phyloP scores from a whole-genome alignment of 108 stramenopile genomes.

The Cyclotella kingstonii region DNA sequence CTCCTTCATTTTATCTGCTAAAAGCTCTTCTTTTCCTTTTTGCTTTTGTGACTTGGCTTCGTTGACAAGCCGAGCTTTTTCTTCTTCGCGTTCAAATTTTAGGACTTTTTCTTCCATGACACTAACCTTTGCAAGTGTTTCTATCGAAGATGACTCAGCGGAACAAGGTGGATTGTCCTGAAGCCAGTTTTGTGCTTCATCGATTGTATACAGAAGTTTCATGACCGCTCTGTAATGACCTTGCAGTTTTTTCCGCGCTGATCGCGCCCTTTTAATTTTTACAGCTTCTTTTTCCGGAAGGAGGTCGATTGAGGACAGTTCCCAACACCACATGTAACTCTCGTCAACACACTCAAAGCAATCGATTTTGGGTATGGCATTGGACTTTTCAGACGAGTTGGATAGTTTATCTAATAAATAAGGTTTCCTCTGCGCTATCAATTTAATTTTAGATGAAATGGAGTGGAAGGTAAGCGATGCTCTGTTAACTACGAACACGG shows the following conservation, averaged over 20 bases:
- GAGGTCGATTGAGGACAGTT: slow-evolving; percentile 62
- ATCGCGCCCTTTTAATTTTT: slow-evolving; percentile 62
- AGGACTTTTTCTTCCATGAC: slow-evolving; percentile 77
- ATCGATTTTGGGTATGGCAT: slow-evolving; percentile 22
- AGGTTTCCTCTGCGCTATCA: slow-evolving; percentile 61
- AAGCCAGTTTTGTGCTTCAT: slow-evolving; percentile 41
- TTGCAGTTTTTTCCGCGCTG: slow-evolving; percentile 57
- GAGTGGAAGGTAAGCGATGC: slow-evolving; percentile 40
- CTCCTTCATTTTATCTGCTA: slow-evolving; percentile 40
- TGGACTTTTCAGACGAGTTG: slow-evolving; percentile 8
- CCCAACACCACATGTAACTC: slow-evolving; percentile 78
- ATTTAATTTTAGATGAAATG: slow-evolving; percentile 65
- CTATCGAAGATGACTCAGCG: slow-evolving; percentile 5
- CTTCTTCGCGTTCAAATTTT: slow-evolving; percentile 77
- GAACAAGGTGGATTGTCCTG: slow-evolving; percentile 17
- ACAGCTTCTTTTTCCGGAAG: slow-evolving; percentile 37
- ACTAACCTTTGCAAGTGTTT: slow-evolving; percentile 53
- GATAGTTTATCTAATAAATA: slow-evolving; percentile 36
- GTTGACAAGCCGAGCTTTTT: slow-evolving; percentile 51
- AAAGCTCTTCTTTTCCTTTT: slow-evolving; percentile 31
- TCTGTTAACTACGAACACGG: slow-evolving; percentile 19
- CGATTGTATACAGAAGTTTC: slow-evolving; percentile 51
- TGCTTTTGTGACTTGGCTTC: slow-evolving; percentile 42
- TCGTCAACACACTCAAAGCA: slow-evolving; percentile 40
- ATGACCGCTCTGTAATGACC: slow-evolving; percentile 47